These are phyloP conservation scores for Solanum chilense DNA, from an alignment of 257 asterid genomes.

Conservation along the genomic window DNA sequence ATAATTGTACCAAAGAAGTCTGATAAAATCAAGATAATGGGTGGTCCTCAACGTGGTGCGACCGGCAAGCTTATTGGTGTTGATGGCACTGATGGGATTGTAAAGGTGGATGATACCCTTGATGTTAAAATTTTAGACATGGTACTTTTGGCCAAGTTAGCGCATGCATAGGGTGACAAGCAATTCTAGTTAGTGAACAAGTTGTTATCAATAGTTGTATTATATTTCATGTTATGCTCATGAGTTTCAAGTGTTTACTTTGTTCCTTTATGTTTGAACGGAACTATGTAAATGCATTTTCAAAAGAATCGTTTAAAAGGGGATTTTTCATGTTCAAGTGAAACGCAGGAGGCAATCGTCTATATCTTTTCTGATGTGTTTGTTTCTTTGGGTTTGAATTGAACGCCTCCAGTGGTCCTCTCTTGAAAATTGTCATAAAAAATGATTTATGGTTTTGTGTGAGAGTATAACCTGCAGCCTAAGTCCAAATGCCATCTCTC, in stretches of 20 bases:
- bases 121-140: constrained; percentile 83
- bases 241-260: neutral
- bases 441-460: too few species aligned
- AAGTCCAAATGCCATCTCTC: too few species aligned
- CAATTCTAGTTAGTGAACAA: neutral
- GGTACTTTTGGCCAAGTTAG: constrained; percentile 61
- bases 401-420: neutral
- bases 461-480: too few species aligned
- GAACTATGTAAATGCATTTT: neutral
- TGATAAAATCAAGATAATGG: constrained; percentile 77
- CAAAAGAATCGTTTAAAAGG: neutral
- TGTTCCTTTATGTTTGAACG: neutral
- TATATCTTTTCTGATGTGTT: neutral
- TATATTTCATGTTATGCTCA: neutral
- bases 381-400: neutral
- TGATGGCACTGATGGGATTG: constrained; percentile 86
- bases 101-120: constrained; percentile 62
- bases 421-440: neutral
- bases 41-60: constrained; percentile 76
- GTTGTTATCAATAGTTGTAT: neutral
- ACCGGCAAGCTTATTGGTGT: constrained; percentile 84
- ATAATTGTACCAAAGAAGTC: constrained; percentile 62
- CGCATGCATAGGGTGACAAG: constrained; percentile 20
- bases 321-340: neutral
- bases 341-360: neutral